Base-by-base conservation (phyloP, 805 yeast species). In the Pichia scutulata region DNA sequence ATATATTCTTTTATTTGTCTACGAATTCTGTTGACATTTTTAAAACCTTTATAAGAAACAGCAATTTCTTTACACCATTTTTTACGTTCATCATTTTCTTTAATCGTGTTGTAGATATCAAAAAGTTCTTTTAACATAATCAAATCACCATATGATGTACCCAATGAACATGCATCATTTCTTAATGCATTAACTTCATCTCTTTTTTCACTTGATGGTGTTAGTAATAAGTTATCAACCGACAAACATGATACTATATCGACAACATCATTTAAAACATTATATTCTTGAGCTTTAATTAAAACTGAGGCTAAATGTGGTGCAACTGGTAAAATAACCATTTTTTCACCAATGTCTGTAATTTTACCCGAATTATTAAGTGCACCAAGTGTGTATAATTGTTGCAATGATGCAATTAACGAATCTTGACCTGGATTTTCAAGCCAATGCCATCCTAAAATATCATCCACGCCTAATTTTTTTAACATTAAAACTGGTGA, bases 161-260 rank as follows among this genome's bases (percentile, higher is more conserved):
- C 95, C 47, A 82, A 69, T 1, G 82, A 81, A 61, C 93, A 84
- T 49, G 80, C 69, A 49, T 79, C 82, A 46, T 82, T 72, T 58
- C 97, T 74, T 56, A 75, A 78, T 61, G 81, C 88, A 66, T 87
- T 88, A 21, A 92, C 78, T 52, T 86, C 96, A 59, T 93, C 97
- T 54, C 98, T 73, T 48, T 74, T 70, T 48, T 89, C 96, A 2
- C 85, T 82, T 45, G 82, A 75, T 1, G 97, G 95, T 55, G 86
- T 88, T 58, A 87, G 61, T 24, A 93, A 66, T 60, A 93, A 72
- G 61, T 92, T 93, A 57, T 92, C 97, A 7, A 93, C 97, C 16
- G 96, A 88, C 23, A 93, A 73, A 67, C 98, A 92, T 0, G 98
- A 81, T 2, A 87, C 95, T 48, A 93, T 88, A 62, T 92, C 98